A percentile compares a stretch with the other conserved stretches of the same genome.
phyloP scores from a whole-genome alignment of 176 grass and related monocot species.

The Neostapfia colusana region DNA sequence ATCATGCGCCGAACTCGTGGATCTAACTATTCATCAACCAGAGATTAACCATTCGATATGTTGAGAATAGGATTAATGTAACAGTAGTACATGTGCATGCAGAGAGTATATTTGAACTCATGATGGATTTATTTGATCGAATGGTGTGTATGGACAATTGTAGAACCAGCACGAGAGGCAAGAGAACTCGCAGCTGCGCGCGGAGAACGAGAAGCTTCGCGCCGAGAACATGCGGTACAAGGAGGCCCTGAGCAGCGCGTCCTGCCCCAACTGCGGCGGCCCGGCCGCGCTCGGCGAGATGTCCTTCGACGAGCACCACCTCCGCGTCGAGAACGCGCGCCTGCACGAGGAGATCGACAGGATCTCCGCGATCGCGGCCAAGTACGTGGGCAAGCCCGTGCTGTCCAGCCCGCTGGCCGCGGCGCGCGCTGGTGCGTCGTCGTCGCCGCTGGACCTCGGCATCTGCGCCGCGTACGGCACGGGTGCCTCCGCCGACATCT shows the following conservation, averaged over 20 bases:
- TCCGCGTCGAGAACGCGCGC: constrained; percentile 62
- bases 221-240: constrained; percentile 78
- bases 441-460: constrained; percentile 51
- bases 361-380: constrained; percentile 90
- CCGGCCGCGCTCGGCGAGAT: constrained; percentile 75
- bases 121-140: not conserved
- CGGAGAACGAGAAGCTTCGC: constrained; percentile 71
- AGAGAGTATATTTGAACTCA: not conserved
- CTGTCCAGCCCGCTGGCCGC: constrained; percentile 56
- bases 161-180: constrained; percentile 78
- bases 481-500: not conserved
- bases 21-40: not conserved
- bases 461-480: constrained; percentile 32
- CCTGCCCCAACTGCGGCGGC: constrained; percentile 77
- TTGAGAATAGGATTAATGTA: not conserved
- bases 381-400: constrained; percentile 94
- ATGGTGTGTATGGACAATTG: not conserved
- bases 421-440: constrained; percentile 10
- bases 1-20: not conserved
- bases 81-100: not conserved
- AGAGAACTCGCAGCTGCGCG: constrained; percentile 66
- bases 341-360: constrained; percentile 85
- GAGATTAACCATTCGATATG: not conserved
- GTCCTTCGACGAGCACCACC: constrained; percentile 84
- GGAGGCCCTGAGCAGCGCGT: constrained; percentile 69